Evolutionary conservation across 495 filamentous ascomycete genomes (phyloP), one percentile per base, ranked within the genome.

Genomic region (Penicillium roqueforti): DNA sequence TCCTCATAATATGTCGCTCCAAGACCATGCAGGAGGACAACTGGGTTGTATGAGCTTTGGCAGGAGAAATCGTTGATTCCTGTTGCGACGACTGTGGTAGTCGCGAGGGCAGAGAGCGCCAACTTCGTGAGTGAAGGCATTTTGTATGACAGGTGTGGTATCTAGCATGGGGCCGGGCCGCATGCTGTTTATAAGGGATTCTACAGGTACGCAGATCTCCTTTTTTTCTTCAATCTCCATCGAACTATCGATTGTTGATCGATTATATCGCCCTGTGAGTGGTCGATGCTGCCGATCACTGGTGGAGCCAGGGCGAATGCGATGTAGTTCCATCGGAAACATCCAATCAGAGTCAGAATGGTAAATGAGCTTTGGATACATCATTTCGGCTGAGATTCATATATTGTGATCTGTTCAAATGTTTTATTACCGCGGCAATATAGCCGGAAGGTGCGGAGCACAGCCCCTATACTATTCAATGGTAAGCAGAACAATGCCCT

Each of bases 21-120:
- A 3, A 82, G 72, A 6, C 78, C 78, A 61, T 82, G 79, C 1
- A 82, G 73, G 47, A 79, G 58, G 14, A 82, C 60, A 25, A 82
- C 66, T 3, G 79, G 79, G 55, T 80, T 80, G 22, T 46, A 53
- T 44, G 62, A 60, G 60, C 63, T 66, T 28, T 57, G 55, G 61
- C 74, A 76, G 60, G 65, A 53, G 60, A 68, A 76, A 52, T 76
- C 70, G 56, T 76, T 76, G 57, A 68, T 67, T 18, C 44, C 57
- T 34, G 55, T 41, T 5, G 62, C 69, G 23, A 57, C 22, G 23
- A 54, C 61, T 13, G 63, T 41, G 14, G 65, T 43, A 26, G 56
- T 54, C 22, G 55, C 39, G 8, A 70, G 54, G 44, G 42, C 39
- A 7, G 61, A 47, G 39, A 50, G 38, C 11, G 58, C 46, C 3